phyloP scores from a whole-genome alignment of 768 basidiomycete species.

The Lentinula sp. region DNA sequence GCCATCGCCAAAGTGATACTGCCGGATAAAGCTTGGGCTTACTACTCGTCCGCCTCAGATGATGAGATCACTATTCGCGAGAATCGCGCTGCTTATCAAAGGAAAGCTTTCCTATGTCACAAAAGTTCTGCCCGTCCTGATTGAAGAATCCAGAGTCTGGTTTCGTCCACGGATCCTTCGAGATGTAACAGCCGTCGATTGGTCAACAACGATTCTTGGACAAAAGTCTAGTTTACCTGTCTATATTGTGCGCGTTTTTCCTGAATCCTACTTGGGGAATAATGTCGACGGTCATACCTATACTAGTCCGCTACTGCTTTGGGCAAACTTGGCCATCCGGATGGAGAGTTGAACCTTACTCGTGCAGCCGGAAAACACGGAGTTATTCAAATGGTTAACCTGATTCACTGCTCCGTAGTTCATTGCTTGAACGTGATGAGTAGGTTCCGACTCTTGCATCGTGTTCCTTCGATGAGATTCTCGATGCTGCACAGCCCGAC shows the following conservation, averaged over 20 bases:
- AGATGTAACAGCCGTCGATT: slow-evolving; percentile 81
- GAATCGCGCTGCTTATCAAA: slow-evolving; percentile 88
- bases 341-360: slow-evolving; percentile 90
- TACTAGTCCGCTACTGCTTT: slow-evolving; percentile 72
- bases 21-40: slow-evolving; percentile 89
- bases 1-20: slow-evolving; percentile 79
- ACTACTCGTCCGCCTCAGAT: slow-evolving; percentile 94
- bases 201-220: slow-evolving; percentile 78
- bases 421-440: neutral
- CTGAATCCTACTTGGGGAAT: neutral
- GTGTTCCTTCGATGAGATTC: slow-evolving; percentile 92
- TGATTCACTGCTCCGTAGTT: neutral
- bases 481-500: slow-evolving; percentile 75
- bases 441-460: slow-evolving; percentile 95
- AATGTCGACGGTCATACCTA: neutral
- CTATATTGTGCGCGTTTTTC: slow-evolving; percentile 54
- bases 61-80: slow-evolving; percentile 90
- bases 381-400: slow-evolving; percentile 64
- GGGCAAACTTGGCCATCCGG: slow-evolving; percentile 93
- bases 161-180: slow-evolving; percentile 85
- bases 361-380: slow-evolving; percentile 79
- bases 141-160: slow-evolving; percentile 53
- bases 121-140: neutral
- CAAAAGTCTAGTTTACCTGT: slow-evolving; percentile 69
- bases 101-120: slow-evolving; percentile 32